Evolutionary conservation across 257 asterid genomes (phyloP).

Genomic region (Rhazya stricta): DNA sequence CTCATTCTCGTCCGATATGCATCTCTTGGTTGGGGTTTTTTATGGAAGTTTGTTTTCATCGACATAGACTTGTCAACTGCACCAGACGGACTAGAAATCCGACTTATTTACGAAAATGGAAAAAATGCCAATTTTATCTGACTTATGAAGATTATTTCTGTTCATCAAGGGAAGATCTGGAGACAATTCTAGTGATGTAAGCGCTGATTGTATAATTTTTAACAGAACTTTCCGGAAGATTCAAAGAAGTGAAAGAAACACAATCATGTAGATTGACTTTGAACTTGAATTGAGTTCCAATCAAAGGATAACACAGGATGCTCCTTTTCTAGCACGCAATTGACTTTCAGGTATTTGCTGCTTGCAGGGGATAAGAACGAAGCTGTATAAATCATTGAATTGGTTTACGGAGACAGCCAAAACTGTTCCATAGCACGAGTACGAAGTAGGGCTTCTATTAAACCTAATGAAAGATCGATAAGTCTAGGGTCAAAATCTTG

Average conservation of each 20-base stretch:
- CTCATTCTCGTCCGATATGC: no score
- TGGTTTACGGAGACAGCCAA: not conserved
- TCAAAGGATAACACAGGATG: not conserved
- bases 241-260: not conserved
- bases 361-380: not conserved
- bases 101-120: not conserved
- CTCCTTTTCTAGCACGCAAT: not conserved
- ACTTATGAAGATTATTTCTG: not conserved
- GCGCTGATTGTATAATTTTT: not conserved
- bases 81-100: not conserved
- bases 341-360: not conserved
- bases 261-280: not conserved
- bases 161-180: no score
- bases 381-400: not conserved
- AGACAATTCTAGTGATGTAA: not conserved
- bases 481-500: constrained; percentile 1
- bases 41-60: no score
- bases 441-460: not conserved
- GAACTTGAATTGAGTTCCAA: not conserved
- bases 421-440: constrained; percentile 7
- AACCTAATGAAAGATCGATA: not conserved
- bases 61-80: not conserved
- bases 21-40: no score
- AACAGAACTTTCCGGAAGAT: not conserved
- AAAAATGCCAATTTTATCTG: not conserved